Evolutionary conservation across 495 filamentous ascomycete genomes (phyloP).

Genomic region (Diplogelasinospora grovesii): DNA sequence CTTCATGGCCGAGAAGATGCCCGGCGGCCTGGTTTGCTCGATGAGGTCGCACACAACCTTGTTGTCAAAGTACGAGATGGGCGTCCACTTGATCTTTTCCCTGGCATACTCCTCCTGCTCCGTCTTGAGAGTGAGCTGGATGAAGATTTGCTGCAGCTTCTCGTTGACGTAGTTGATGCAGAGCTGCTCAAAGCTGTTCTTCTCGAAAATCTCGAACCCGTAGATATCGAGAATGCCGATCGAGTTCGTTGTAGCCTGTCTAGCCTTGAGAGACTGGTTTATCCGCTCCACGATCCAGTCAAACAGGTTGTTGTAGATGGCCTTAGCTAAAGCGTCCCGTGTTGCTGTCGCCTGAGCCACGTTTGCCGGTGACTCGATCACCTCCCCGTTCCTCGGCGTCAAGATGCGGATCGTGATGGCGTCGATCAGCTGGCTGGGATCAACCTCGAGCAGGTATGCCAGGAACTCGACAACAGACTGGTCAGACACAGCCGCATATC

Average conservation of each 20-base stretch:
- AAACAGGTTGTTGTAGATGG: constrained; percentile 95
- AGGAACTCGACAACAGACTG: constrained; percentile 89
- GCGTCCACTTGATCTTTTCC: constrained; percentile 97
- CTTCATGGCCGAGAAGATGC: constrained; percentile 93
- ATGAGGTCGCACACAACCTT: constrained; percentile 98
- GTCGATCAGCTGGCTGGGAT: constrained; percentile 71
- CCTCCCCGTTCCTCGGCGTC: constrained; percentile 76
- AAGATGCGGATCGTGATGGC: constrained; percentile 85
- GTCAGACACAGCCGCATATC: constrained; percentile 80
- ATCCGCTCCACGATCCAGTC: constrained; percentile 97
- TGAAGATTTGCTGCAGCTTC: constrained; percentile 99
- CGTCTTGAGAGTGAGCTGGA: constrained; percentile 91
- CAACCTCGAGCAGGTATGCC: constrained; percentile 88
- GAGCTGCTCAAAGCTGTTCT: constrained; percentile 98
- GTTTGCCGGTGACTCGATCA: constrained; percentile 92
- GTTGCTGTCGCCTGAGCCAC: constrained; percentile 86
- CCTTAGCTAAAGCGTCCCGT: constrained; percentile 87
- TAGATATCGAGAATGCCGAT: constrained; percentile 99
- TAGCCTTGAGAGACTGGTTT: constrained; percentile 79
- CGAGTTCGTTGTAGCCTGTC: constrained; percentile 66
- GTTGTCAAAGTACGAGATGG: constrained; percentile 99
- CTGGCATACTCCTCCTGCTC: constrained; percentile 97
- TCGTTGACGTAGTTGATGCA: constrained; percentile 99
- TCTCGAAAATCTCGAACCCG: constrained; percentile 98
- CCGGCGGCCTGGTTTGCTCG: constrained; percentile 83